A percentile compares a stretch with the other conserved stretches of the same genome.
Evolutionary conservation across 306 rosid species (phyloP).

Genomic region (Fragaria ananassa): DNA sequence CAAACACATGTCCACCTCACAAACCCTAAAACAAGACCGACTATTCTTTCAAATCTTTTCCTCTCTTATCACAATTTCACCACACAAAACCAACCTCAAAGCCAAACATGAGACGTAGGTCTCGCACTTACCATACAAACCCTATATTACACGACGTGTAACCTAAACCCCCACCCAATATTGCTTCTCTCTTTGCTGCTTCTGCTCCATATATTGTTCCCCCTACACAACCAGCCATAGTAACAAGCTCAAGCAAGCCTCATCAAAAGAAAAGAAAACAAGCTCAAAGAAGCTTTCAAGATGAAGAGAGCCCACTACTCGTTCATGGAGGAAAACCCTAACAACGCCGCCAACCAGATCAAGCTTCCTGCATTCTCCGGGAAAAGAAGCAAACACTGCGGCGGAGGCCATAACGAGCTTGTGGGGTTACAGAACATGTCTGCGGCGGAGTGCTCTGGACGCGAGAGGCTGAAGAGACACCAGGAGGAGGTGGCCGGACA

Average conservation of each 20-base stretch:
- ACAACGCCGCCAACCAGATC: neutral
- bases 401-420: neutral
- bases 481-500: constrained; percentile 50
- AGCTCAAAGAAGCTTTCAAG: neutral
- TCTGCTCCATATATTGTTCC: neutral
- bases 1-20: constrained; percentile 29
- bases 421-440: neutral
- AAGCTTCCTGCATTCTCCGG: constrained; percentile 21
- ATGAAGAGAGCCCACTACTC: constrained; percentile 10
- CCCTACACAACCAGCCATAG: neutral
- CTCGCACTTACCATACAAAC: constrained; percentile 45
- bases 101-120: constrained; percentile 41
- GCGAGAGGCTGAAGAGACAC: constrained; percentile 58
- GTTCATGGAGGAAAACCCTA: constrained; percentile 32
- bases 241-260: neutral
- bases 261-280: neutral
- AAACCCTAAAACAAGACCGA: constrained; percentile 27
- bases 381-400: constrained; percentile 23
- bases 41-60: constrained; percentile 7
- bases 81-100: constrained; percentile 18
- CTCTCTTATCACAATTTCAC: constrained; percentile 1
- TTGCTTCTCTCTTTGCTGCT: neutral
- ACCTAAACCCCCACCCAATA: constrained; percentile 35
- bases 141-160: constrained; percentile 40
- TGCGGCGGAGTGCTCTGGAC: constrained; percentile 19